A percentile compares a stretch with the other conserved stretches of the same genome.
Evolutionary conservation across 495 filamentous ascomycete genomes (phyloP).

Genomic region (Hyaloscypha bicolor): DNA sequence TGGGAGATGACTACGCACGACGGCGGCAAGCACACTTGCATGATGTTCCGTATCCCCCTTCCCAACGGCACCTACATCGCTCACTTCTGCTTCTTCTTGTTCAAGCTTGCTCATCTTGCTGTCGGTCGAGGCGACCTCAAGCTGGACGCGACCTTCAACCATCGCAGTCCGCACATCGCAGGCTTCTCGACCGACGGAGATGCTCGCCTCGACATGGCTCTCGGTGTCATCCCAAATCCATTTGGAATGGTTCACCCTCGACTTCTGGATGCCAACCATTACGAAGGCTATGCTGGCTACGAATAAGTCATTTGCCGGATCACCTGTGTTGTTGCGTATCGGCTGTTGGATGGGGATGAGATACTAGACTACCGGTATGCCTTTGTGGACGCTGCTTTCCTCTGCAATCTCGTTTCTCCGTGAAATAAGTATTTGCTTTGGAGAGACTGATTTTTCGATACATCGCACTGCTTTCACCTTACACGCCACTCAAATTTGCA

Average conservation of each 20-base stretch:
- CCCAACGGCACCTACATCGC: neutral
- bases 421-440: neutral
- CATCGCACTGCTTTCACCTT: neutral
- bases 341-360: neutral
- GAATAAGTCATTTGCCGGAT: neutral
- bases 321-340: neutral
- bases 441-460: neutral
- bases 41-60: neutral
- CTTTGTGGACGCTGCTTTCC: neutral
- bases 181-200: neutral
- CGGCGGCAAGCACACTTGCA: neutral
- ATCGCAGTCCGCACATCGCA: neutral
- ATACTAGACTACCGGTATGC: neutral
- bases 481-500: neutral
- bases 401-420: neutral
- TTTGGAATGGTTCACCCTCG: neutral
- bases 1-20: neutral
- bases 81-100: neutral
- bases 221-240: neutral
- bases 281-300: too few species aligned
- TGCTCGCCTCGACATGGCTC: neutral
- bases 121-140: neutral
- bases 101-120: neutral
- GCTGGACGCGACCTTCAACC: neutral
- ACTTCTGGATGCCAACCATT: too few species aligned